Percentiles rank a stretch among this genome's conserved stretches.
Evolutionary conservation across 495 filamentous ascomycete genomes (phyloP).

Genomic region (Aspergillus cavernicola): DNA sequence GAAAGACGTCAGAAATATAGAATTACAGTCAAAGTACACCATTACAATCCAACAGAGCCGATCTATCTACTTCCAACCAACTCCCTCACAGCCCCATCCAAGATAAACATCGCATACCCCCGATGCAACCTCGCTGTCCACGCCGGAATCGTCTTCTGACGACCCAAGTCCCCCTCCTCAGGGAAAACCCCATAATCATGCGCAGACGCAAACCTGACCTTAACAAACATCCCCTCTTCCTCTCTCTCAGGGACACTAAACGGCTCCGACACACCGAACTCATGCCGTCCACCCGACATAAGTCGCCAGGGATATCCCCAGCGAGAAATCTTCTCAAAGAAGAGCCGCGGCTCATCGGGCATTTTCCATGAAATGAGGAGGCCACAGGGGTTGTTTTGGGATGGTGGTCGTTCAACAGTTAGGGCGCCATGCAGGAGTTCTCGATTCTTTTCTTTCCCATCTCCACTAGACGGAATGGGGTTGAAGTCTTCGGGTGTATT

Average conservation of each 20-base stretch:
- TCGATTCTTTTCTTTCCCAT: neutral
- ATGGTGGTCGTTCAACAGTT: conserved; percentile 16
- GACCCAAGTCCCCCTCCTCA: conserved; percentile 15
- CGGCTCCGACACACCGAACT: conserved; percentile 31
- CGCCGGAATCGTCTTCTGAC: conserved; percentile 28
- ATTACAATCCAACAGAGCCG: too few species aligned
- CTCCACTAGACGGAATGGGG: neutral
- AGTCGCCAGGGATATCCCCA: conserved; percentile 37
- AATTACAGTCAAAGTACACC: too few species aligned
- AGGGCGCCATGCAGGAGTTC: conserved; percentile 21
- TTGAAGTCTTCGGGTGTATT: conserved; percentile 1
- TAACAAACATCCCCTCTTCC: conserved; percentile 16
- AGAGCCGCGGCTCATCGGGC: conserved; percentile 18
- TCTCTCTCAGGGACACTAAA: conserved; percentile 13
- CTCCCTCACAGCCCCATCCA: conserved; percentile 24
- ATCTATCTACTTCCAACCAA: too few species aligned
- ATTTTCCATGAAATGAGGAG: conserved; percentile 27
- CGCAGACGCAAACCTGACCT: conserved; percentile 30
- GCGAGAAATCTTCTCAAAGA: conserved; percentile 29
- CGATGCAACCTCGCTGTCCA: conserved; percentile 30
- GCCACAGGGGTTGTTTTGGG: conserved; percentile 11
- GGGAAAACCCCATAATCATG: conserved; percentile 32
- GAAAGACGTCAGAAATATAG: too few species aligned
- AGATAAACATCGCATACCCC: conserved; percentile 26
- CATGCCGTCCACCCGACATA: conserved; percentile 33